phyloP scores from a whole-genome alignment of 306 rosid species.

The Canavalia ensiformis region DNA sequence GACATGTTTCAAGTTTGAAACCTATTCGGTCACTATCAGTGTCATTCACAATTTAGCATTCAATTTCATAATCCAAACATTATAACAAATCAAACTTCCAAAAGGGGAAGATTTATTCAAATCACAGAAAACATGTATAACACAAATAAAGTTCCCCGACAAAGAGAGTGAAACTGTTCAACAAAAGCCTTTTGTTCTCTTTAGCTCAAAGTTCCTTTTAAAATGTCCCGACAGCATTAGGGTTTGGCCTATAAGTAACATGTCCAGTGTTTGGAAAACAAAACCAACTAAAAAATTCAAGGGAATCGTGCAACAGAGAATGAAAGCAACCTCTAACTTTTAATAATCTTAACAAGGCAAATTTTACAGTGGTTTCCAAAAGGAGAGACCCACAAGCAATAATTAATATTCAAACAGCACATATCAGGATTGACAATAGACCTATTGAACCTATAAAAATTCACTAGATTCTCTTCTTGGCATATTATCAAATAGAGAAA shows the following conservation, averaged over 20 bases:
- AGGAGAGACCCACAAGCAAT: conserved; percentile 7
- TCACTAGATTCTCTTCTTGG: conserved; percentile 22
- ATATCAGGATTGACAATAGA: conserved; percentile 4
- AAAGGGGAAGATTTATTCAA: conserved; percentile 13
- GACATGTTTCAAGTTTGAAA: conserved; percentile 30
- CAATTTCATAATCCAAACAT: neutral
- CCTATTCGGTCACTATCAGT: conserved; percentile 36
- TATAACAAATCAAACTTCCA: neutral
- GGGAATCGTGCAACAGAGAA: conserved; percentile 25
- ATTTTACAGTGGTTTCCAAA: conserved; percentile 5
- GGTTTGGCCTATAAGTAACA: conserved; percentile 36
- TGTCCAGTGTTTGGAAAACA: conserved; percentile 32
- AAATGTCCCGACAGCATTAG: conserved; percentile 24
- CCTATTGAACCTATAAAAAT: conserved; percentile 17
- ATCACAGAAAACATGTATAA: conserved; percentile 28
- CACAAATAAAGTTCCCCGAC: conserved; percentile 32
- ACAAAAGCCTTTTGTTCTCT: conserved; percentile 28
- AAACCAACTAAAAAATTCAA: conserved; percentile 34
- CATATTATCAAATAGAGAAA: conserved; percentile 31
- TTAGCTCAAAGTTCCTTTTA: conserved; percentile 6
- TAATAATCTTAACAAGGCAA: conserved; percentile 19
- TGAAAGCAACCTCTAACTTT: conserved; percentile 35
- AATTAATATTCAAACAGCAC: conserved; percentile 13
- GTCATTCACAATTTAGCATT: conserved; percentile 30
- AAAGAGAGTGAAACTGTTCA: conserved; percentile 32